Percentiles rank a stretch among this genome's conserved stretches.
These are phyloP conservation scores for Xerocomellus dryophilus DNA, from an alignment of 768 basidiomycete species.

Conservation along the genomic window DNA sequence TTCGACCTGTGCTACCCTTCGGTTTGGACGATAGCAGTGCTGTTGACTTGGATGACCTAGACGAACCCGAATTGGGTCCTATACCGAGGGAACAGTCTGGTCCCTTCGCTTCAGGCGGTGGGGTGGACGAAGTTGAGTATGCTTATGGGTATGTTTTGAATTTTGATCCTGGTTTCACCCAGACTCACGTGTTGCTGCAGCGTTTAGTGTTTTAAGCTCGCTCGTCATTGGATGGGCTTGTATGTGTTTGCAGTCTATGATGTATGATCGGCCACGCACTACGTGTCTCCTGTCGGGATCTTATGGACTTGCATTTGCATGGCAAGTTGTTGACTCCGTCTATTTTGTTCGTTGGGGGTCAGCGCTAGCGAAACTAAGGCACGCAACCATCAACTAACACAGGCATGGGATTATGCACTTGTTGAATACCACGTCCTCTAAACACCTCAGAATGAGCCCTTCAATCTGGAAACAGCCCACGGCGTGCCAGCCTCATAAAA, in stretches of 20 bases:
- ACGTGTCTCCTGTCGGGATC: neutral
- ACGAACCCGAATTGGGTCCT: conserved; percentile 69
- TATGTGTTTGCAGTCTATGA: neutral
- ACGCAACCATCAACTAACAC: neutral
- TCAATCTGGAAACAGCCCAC: conserved; percentile 68
- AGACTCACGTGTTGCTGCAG: conserved; percentile 19
- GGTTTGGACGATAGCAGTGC: conserved; percentile 76
- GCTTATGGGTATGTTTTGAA: conserved; percentile 66
- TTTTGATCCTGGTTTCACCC: neutral
- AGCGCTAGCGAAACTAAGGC: neutral
- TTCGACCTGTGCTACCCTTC: conserved; percentile 78
- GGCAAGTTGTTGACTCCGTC: neutral
- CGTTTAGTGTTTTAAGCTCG: conserved; percentile 12
- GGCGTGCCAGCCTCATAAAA: conserved; percentile 84
- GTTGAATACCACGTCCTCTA: neutral
- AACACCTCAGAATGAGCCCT: conserved; percentile 42
- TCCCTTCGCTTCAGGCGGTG: conserved; percentile 75
- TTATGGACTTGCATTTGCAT: neutral
- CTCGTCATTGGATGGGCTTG: neutral
- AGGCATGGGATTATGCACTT: neutral
- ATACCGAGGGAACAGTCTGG: conserved; percentile 70
- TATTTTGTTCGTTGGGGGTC: neutral
- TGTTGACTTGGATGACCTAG: conserved; percentile 69
- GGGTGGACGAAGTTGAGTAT: conserved; percentile 89
- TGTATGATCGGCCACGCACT: neutral